Base-by-base conservation (phyloP, 2,329 filamentous ascomycete species). In the Cladosporium oxysporum region DNA sequence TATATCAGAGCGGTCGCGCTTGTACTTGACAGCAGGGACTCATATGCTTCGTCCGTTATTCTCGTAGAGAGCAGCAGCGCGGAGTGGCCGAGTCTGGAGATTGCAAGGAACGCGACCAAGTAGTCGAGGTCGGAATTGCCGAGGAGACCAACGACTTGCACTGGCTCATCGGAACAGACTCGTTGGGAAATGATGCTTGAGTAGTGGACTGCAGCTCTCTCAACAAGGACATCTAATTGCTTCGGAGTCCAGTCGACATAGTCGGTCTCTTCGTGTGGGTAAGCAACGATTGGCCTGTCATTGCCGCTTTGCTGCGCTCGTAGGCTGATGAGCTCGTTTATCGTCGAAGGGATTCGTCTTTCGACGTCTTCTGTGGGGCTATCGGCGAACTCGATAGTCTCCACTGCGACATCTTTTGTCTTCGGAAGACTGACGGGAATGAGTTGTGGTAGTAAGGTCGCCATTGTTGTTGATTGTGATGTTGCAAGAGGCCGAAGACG, bases 31-130 rank as follows among this genome's bases (percentile, higher is more conserved):
- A 84, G 73, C 5, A 86, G 73, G 23, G 77, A 79, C n/a, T 79
- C 71, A 66, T 84, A 82, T 14, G 85, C 85, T 62, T 82, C 80
- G 3, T 79, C 76, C 0, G 84, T 79, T 3, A 86, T 79, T 11
- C 84, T 77, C 1, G 82, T 84, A 0, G 85, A 87, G 2, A 87
- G 76, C 18, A 86, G 78, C 1, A 87, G 75, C 1, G 82, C 79
- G 0, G 83, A 81, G 72, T 84, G 83, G 4, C 85, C 85, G 12
- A 87, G 76, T 67, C 83, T 82, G n/a, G 79, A 81, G 60, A 87
- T 70, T 0, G 83, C 85, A 41, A 86, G 77, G 35, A 83, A 75
- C 1, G 83, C 81, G 41, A 86, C 77, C 33, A 85, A 77, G 66
- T 85, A 86, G 64, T 84, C 81, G 8, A 87, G 73, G 67, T 83